Conservation (phyloP, 768 basidiomycete species). For the Tubosaeta sp. region DNA sequence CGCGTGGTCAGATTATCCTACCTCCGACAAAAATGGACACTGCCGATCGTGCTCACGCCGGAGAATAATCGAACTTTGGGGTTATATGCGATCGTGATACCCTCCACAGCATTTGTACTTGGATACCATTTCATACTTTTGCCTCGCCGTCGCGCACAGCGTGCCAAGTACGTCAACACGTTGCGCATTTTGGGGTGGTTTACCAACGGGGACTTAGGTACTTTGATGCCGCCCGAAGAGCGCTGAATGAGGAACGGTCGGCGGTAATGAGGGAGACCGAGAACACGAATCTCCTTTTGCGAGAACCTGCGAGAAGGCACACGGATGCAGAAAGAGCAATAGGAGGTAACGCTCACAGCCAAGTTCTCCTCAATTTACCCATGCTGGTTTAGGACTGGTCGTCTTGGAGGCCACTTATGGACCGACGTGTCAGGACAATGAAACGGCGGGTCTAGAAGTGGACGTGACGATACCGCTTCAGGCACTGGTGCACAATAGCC, state of each 20-base stretch:
- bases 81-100: slow-evolving; percentile 49
- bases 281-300: slow-evolving; percentile 58
- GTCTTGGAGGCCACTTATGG: slow-evolving; percentile 76
- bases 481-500: slow-evolving; percentile 73
- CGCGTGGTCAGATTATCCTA: slow-evolving; percentile 43
- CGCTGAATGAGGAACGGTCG: slow-evolving; percentile 59
- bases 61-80: slow-evolving; percentile 45
- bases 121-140: slow-evolving; percentile 56
- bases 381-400: slow-evolving; percentile 55
- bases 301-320: slow-evolving; percentile 63
- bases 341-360: slow-evolving; percentile 48
- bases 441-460: slow-evolving; percentile 51
- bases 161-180: slow-evolving; percentile 43
- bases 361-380: slow-evolving; percentile 13
- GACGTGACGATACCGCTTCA: slow-evolving; percentile 83
- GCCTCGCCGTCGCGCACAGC: slow-evolving; percentile 49
- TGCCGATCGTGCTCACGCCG: slow-evolving; percentile 56
- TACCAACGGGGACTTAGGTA: slow-evolving; percentile 42
- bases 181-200: slow-evolving; percentile 9
- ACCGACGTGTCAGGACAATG: slow-evolving; percentile 45
- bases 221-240: slow-evolving; percentile 60
- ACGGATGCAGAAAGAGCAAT: slow-evolving; percentile 58
- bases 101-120: slow-evolving; percentile 48
- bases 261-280: slow-evolving; percentile 60
- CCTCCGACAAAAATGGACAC: slow-evolving; percentile 50